Evolutionary conservation across 2,329 filamentous ascomycete species (phyloP), one percentile per base, ranked within the genome.

Genomic region (Claviceps digitariae): DNA sequence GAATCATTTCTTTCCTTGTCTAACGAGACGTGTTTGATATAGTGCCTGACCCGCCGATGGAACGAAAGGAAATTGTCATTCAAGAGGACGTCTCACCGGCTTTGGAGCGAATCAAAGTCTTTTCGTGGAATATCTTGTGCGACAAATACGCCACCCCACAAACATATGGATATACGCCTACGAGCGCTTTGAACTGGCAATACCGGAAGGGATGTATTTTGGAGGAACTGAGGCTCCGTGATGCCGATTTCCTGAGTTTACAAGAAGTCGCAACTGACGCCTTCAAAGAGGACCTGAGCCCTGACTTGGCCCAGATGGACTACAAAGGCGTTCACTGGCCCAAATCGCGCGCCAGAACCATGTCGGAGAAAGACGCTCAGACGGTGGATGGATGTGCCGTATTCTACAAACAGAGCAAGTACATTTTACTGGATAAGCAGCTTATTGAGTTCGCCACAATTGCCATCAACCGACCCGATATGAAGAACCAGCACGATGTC

Each of bases 291-390:
- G 94, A 86, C 63, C 93, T 97, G 72, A 83, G 86, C 56, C 86
- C 87, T n/a, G 82, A 89, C 56, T 77, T 98, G 55, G 88, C 88
- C 2, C 84, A 88, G 61, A 78, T 86, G 61, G 90, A 91, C 59
- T 98, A 97, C 77, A 94, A 90, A 71, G 91, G 93, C 25, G 84
- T 95, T 3, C 94, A 91, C 65, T 95, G 86, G 80, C 88, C 90
- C 46, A 91, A 95, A 67, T 85, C 87, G 44, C 82, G 93, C 64
- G 87, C 90, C 38, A 87, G 86, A 70, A 96, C 91, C 9, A 95
- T 97, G 88, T 80, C 81, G 15, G 89, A 94, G 63, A 87, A 86
- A 69, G 89, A 96, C 60, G 87, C 90, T 5, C 87, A 86, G 62
- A 75, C 78, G n/a, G 91, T 98, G 13, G 93, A 98, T 69, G 93